Base-by-base conservation (phyloP, 73 alveolate species). In the Breviolum minutum region DNA sequence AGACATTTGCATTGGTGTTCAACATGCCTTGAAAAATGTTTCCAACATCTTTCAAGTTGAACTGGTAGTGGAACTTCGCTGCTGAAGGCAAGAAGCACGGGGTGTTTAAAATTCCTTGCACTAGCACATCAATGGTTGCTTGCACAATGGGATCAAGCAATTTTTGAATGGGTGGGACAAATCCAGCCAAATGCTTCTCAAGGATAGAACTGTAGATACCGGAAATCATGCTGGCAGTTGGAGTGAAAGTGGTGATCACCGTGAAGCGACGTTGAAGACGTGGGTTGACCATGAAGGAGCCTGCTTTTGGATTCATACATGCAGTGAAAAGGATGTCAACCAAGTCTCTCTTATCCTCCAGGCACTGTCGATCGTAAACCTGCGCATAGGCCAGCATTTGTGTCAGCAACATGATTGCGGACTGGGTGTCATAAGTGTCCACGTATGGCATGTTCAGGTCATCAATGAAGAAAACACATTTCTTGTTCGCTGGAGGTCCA, bases 401-500 rank as follows among this genome's bases (percentile, higher is more conserved):
- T 99, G 99, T 99, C 96, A 99, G 99, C 99, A 99, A 98, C 98
- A 99, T 99, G 87, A 99, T 99, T 13, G 99, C 99, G 60, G 99
- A 81, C 99, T 99, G 99, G 79, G 99, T 99, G 99, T 99, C 99
- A 96, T 99, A 99, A 87, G 99, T 99, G 99, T 99, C 99, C 61
- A 99, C 99, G 87, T 99, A 99, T n/a, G 99, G 99, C 73, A 48
- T 82, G 99, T 99, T 99, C 99, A 99, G 91, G 95, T 99, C 99
- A 99, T 99, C 99, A 99, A 99, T 99, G 99, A 99, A 99, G 99
- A 99, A 99, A 99, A 99, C 99, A 83, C 99, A 99, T 83, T 99
- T 99, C 91, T 99, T 99, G 99, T 99, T 99, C 90, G 99, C 99
- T 87, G 99, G 99, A 84, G 99, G 99, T 62, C 99, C 99, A 99